phyloP scores from a whole-genome alignment of 257 asterid genomes.

The Solanum acaule region DNA sequence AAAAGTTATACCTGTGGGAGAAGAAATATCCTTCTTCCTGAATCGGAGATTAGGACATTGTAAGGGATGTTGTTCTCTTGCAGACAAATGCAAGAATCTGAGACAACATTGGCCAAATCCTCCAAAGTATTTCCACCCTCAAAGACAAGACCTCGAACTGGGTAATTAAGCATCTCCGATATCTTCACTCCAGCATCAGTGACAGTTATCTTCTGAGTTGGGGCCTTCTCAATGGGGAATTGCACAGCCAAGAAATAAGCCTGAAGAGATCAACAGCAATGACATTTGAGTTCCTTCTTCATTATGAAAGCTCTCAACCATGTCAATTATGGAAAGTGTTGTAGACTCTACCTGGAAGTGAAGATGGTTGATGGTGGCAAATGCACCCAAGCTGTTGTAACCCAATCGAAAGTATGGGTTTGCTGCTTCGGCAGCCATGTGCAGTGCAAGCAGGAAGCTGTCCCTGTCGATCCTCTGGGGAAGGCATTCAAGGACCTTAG shows the following conservation, averaged over 20 bases:
- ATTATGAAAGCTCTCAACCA: not conserved
- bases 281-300: not conserved
- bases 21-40: slow-evolving; percentile 75
- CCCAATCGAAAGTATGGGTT: slow-evolving; percentile 90
- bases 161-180: slow-evolving; percentile 61
- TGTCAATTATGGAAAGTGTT: not conserved
- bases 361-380: slow-evolving; percentile 96
- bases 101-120: slow-evolving; percentile 58
- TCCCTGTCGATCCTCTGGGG: slow-evolving; percentile 78
- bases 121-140: slow-evolving; percentile 65
- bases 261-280: not conserved
- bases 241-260: slow-evolving; percentile 60
- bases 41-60: slow-evolving; percentile 78
- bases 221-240: slow-evolving; percentile 62
- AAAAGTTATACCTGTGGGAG: slow-evolving; percentile 68
- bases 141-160: slow-evolving; percentile 75
- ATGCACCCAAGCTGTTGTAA: slow-evolving; percentile 96
- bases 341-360: slow-evolving; percentile 53
- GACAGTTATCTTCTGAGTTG: slow-evolving; percentile 44
- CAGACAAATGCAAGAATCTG: slow-evolving; percentile 73
- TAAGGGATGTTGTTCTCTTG: slow-evolving; percentile 81
- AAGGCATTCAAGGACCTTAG: slow-evolving; percentile 67
- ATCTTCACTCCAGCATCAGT: slow-evolving; percentile 48
- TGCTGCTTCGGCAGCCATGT: slow-evolving; percentile 84
- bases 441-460: slow-evolving; percentile 78